Conservation (phyloP, 306 rosid genomes). For the cucumber (Cucumis sativus) region DNA sequence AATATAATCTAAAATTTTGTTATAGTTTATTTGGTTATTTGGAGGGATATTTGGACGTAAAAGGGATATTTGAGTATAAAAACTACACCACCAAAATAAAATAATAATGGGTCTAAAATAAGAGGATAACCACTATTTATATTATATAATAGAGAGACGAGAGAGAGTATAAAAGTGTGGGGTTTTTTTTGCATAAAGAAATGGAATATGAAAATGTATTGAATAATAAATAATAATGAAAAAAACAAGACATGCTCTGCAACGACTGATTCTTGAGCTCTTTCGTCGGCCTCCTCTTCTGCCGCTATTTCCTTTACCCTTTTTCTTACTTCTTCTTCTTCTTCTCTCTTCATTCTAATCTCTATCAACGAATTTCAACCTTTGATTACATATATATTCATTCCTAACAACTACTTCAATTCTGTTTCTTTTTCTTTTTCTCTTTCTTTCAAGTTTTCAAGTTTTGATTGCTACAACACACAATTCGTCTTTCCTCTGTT, state of each 20-base stretch:
- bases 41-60: too few species aligned
- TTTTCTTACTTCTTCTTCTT: not conserved
- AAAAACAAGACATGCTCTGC: slow-evolving; percentile 32
- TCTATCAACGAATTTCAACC: too few species aligned
- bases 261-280: slow-evolving; percentile 15
- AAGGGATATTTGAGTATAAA: too few species aligned
- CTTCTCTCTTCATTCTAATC: not conserved
- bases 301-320: slow-evolving; percentile 8
- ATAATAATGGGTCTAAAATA: not conserved
- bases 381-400: too few species aligned
- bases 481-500: not conserved
- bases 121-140: not conserved
- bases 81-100: not conserved
- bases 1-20: too few species aligned
- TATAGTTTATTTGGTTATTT: too few species aligned
- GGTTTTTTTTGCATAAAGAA: not conserved
- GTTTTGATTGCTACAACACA: too few species aligned
- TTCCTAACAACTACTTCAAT: too few species aligned
- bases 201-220: not conserved
- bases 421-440: too few species aligned
- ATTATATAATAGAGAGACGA: not conserved
- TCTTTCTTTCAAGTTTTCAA: too few species aligned
- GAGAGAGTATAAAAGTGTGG: not conserved
- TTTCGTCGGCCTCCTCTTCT: slow-evolving; percentile 8
- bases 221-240: too few species aligned